These are phyloP conservation scores for Coniella lustricola DNA, from an alignment of 2,329 filamentous ascomycete species.

Conservation along the genomic window DNA sequence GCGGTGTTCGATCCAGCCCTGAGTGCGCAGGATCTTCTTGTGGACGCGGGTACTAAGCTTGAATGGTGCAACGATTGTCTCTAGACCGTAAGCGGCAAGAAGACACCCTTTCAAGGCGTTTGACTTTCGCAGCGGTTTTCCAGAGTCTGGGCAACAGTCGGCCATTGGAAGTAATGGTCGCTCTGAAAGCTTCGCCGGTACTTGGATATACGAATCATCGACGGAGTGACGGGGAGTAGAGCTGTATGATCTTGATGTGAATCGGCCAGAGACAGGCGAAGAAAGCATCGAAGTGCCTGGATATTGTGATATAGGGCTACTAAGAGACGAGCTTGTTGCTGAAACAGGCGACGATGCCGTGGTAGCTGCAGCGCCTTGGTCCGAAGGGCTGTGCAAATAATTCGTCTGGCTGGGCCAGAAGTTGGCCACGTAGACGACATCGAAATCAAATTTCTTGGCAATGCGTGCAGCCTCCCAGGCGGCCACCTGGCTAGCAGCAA, in stretches of 20 bases:
- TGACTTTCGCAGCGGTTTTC: slow-evolving; percentile 12
- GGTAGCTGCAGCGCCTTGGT: neutral
- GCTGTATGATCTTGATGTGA: slow-evolving; percentile 4
- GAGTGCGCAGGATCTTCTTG: slow-evolving; percentile 37
- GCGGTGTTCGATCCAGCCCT: slow-evolving; percentile 48
- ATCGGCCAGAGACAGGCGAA: slow-evolving; percentile 7
- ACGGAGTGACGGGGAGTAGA: slow-evolving; percentile 15
- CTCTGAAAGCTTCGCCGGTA: neutral
- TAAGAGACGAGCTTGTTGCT: slow-evolving; percentile 3
- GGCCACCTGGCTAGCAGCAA: slow-evolving; percentile 38
- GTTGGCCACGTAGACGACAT: slow-evolving; percentile 52
- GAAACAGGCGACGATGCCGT: neutral
- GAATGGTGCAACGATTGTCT: slow-evolving; percentile 44
- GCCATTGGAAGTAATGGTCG: slow-evolving; percentile 5
- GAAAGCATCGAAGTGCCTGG: slow-evolving; percentile 10
- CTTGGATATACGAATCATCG: neutral
- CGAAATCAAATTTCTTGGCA: slow-evolving; percentile 49
- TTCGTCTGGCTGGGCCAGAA: slow-evolving; percentile 41
- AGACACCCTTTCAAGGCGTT: slow-evolving; percentile 39
- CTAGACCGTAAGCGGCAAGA: slow-evolving; percentile 48
- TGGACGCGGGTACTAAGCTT: slow-evolving; percentile 44
- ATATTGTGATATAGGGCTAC: slow-evolving; percentile 5
- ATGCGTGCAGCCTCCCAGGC: slow-evolving; percentile 50
- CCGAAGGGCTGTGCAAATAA: slow-evolving; percentile 15
- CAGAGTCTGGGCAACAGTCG: slow-evolving; percentile 17